Evolutionary conservation across 495 filamentous ascomycete genomes (phyloP).

Genomic region (Podospora pseudoanserina): DNA sequence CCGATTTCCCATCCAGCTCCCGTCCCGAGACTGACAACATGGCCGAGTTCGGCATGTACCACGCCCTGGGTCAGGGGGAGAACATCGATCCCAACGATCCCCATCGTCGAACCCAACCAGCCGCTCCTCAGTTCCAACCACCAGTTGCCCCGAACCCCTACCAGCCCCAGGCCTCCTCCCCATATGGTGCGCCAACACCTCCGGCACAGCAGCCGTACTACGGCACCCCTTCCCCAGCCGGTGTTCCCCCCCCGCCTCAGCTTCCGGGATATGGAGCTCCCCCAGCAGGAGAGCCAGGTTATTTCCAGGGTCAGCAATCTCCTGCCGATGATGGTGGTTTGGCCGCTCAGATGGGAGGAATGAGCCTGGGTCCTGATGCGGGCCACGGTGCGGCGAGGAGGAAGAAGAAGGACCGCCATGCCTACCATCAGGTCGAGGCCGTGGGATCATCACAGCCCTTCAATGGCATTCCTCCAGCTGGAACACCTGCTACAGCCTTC

Average conservation of each 20-base stretch:
- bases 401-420: constrained; percentile 93
- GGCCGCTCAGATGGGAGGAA: constrained; percentile 80
- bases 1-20: background rate
- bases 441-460: constrained; percentile 60
- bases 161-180: constrained; percentile 53
- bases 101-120: constrained; percentile 54
- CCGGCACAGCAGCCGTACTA: constrained; percentile 41
- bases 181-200: constrained; percentile 32
- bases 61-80: constrained; percentile 64
- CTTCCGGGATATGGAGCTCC: constrained; percentile 37
- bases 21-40: constrained; percentile 38
- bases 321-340: constrained; percentile 54
- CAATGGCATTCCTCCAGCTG: constrained; percentile 60
- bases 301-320: constrained; percentile 28
- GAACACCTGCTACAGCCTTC: constrained; percentile 60
- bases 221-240: constrained; percentile 34
- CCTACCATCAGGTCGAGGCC: constrained; percentile 81
- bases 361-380: constrained; percentile 65
- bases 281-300: constrained; percentile 23
- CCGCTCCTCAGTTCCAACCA: constrained; percentile 55
- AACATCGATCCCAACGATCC: constrained; percentile 59
- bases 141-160: constrained; percentile 52
- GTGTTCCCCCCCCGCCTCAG: constrained; percentile 33
- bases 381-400: constrained; percentile 49
- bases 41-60: constrained; percentile 76